These are phyloP conservation scores for Neopestalotiopsis clavispora DNA, from an alignment of 2,329 filamentous ascomycete genomes.

Conservation along the genomic window DNA sequence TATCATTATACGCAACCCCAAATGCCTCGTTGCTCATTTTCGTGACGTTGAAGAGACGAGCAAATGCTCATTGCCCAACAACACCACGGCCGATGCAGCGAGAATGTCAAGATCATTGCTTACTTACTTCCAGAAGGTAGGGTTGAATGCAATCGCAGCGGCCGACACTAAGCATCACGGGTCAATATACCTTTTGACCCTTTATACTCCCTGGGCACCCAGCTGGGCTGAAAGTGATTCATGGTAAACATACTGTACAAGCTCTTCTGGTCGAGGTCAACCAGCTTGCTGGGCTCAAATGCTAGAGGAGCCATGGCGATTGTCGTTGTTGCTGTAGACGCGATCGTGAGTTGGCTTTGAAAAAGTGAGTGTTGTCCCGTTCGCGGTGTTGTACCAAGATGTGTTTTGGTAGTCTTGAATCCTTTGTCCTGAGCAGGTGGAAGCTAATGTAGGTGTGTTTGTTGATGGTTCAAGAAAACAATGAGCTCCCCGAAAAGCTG, in stretches of 20 bases:
- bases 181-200: background rate
- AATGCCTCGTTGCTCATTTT: background rate
- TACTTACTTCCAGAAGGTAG: constrained; percentile 98
- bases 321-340: constrained; percentile 28
- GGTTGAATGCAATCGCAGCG: constrained; percentile 88
- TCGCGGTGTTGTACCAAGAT: background rate
- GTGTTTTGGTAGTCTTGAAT: background rate
- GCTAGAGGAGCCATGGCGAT: constrained; percentile 43
- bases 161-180: constrained; percentile 68
- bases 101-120: background rate
- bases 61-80: background rate
- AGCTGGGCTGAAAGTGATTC: background rate
- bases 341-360: background rate
- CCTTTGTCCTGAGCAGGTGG: background rate
- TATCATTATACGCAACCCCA: background rate
- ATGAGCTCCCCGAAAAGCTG: constrained; percentile 1
- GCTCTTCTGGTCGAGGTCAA: constrained; percentile 72
- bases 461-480: constrained; percentile 4
- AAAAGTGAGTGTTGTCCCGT: background rate
- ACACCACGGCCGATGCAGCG: background rate
- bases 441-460: background rate
- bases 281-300: constrained; percentile 46
- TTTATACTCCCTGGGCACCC: background rate
- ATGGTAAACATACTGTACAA: constrained; percentile 60
- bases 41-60: background rate